Base-by-base conservation (phyloP, 2,329 filamentous ascomycete genomes). In the Phaeophleospora eucalypticola region DNA sequence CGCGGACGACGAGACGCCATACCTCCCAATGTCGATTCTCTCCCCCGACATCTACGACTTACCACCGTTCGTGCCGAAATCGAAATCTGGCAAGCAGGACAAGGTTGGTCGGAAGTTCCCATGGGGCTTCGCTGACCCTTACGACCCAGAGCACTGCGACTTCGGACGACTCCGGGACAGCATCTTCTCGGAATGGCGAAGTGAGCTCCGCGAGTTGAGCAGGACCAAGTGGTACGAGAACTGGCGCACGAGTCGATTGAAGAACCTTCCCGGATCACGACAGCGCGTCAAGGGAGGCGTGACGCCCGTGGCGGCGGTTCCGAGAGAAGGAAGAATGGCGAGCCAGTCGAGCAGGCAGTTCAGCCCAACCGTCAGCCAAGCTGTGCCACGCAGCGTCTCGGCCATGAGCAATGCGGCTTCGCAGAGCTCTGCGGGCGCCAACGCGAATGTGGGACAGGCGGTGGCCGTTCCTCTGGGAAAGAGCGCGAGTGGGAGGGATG, bases 41-140 rank as follows among this genome's bases (percentile, higher is more conserved):
- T 95, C 89, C 52, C 93, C 93, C 0, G 93, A 98, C 66, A 80
- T 87, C 35, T 95, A 97, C 69, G 87, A 94, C 60, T 53, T 64
- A 10, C 63, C 63, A 21, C 60, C 61, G 6, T 95, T 88, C 39
- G 93, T 61, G 8, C 52, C 49, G 34, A 51, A 47, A 16, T 33
- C 41, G 24, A 49, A 43, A 45, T 36, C 45, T n/a, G 37, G 19
- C 16, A 51, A 53, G 20, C 84, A 84, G 7, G 80, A 78, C 24
- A 75, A 87, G 14, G 72, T 95, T 50, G 93, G 93, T 37, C 86
- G 93, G 50, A 84, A 85, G 55, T 98, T 97, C 66, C 87, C 93
- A 0, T 98, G 93, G 93, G 93, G 93, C 4, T 94, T 96, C 59
- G 93, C 93, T 3, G 89, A 97, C 63, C 93, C 93, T 0, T 90